phyloP scores from a whole-genome alignment of 1,139 yeast genomes.

The Magnusiomyces suaveolens region DNA sequence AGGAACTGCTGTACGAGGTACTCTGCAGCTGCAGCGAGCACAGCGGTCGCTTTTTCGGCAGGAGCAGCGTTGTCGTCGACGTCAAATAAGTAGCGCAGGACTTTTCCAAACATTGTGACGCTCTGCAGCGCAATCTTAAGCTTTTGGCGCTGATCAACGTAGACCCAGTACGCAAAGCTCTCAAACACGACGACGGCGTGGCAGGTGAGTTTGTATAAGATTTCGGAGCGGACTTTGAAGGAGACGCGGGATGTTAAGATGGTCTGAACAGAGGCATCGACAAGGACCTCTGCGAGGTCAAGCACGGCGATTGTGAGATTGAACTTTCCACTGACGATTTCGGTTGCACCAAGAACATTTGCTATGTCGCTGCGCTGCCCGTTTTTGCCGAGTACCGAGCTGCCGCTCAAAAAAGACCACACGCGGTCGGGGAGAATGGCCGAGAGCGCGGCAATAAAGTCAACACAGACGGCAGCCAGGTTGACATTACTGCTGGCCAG shows the following conservation, averaged over 20 bases:
- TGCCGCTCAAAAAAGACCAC: conserved; percentile 68
- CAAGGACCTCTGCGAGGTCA: conserved; percentile 45
- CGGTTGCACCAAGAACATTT: conserved; percentile 60
- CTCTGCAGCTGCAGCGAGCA: conserved; percentile 43
- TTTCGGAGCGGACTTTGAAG: conserved; percentile 42
- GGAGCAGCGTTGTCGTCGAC: conserved; percentile 40
- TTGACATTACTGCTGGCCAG: conserved; percentile 46
- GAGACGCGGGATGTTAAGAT: conserved; percentile 29
- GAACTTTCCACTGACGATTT: conserved; percentile 59
- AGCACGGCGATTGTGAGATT: conserved; percentile 53
- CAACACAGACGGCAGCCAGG: conserved; percentile 41
- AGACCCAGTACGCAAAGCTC: conserved; percentile 64
- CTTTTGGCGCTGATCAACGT: conserved; percentile 46
- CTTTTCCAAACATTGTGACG: conserved; percentile 46
- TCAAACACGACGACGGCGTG: conserved; percentile 64
- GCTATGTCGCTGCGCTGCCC: conserved; percentile 64
- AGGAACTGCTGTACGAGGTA: conserved; percentile 50
- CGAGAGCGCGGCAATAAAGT: conserved; percentile 43
- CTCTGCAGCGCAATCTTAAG: conserved; percentile 53
- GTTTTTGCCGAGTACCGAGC: conserved; percentile 53
- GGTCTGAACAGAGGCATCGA: conserved; percentile 44
- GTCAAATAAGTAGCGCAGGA: conserved; percentile 49
- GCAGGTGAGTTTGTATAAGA: conserved; percentile 46
- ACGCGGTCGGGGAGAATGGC: conserved; percentile 52
- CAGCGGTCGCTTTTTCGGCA: conserved; percentile 39